Conservation (phyloP, 2,329 filamentous ascomycete species). For the Calonectria pseudoreteaudii region DNA sequence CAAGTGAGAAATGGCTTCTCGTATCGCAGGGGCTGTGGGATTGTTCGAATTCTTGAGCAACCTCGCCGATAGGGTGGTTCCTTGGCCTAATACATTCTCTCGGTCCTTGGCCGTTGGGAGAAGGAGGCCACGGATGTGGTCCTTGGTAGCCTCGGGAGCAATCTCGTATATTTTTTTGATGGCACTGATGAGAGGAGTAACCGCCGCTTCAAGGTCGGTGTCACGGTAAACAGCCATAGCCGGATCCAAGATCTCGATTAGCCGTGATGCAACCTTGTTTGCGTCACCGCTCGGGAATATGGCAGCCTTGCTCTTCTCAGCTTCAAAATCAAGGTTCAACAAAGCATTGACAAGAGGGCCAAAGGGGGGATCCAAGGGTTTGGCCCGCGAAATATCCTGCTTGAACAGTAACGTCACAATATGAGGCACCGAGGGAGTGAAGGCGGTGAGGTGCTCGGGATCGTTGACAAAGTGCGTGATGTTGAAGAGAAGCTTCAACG, state of each 20-base stretch:
- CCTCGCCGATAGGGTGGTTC: slow-evolving; percentile 78
- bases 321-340: slow-evolving; percentile 79
- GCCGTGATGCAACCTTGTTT: slow-evolving; percentile 69
- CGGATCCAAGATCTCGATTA: slow-evolving; percentile 77
- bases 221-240: slow-evolving; percentile 74
- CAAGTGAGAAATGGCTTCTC: slow-evolving; percentile 80
- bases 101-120: slow-evolving; percentile 84
- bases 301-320: slow-evolving; percentile 63
- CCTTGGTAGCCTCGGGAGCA: slow-evolving; percentile 71
- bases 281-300: slow-evolving; percentile 76
- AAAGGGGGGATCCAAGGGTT: slow-evolving; percentile 79
- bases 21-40: slow-evolving; percentile 76
- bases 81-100: slow-evolving; percentile 79
- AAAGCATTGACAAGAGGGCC: slow-evolving; percentile 82
- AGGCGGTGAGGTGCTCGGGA: slow-evolving; percentile 68
- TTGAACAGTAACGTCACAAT: slow-evolving; percentile 78
- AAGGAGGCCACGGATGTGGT: slow-evolving; percentile 73
- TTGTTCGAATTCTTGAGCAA: slow-evolving; percentile 84
- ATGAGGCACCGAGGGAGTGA: slow-evolving; percentile 75
- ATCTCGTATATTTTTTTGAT: slow-evolving; percentile 78
- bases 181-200: slow-evolving; percentile 80
- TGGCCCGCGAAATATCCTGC: slow-evolving; percentile 65
- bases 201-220: slow-evolving; percentile 76
- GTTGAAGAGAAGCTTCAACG: slow-evolving; percentile 90
- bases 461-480: slow-evolving; percentile 75